Percentiles rank a stretch among this genome's conserved stretches.
These are phyloP conservation scores for Zygosaccharomyces pseudobailii DNA, from an alignment of 1,139 yeast species.

Conservation along the genomic window DNA sequence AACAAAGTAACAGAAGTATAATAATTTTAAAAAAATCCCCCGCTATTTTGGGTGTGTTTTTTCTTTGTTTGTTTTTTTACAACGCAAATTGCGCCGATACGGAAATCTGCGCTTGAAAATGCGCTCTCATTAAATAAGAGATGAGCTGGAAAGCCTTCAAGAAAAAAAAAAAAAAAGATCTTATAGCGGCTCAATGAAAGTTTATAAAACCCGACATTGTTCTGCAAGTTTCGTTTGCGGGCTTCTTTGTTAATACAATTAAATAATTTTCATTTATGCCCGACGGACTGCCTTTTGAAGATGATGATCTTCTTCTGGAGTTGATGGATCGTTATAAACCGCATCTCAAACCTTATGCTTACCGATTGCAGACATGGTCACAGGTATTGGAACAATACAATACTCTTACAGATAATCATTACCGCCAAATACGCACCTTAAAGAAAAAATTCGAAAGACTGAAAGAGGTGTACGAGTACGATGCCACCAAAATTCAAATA, in stretches of 20 bases:
- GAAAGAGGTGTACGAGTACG: constrained; percentile 15
- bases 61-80: not conserved
- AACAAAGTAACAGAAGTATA: no score
- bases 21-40: no score
- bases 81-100: not conserved
- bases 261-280: constrained; percentile 1
- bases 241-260: not conserved
- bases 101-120: not conserved
- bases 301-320: constrained; percentile 19
- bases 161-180: not conserved
- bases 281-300: constrained; percentile 3
- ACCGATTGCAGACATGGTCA: constrained; percentile 29
- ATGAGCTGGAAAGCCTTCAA: not conserved
- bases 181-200: not conserved
- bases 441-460: constrained; percentile 28
- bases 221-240: not conserved
- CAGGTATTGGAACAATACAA: constrained; percentile 26
- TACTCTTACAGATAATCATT: constrained; percentile 18
- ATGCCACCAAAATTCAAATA: constrained; percentile 8
- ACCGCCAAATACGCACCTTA: constrained; percentile 30
- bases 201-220: not conserved
- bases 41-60: no score
- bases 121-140: not conserved
- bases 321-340: constrained; percentile 27
- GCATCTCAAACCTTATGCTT: constrained; percentile 27